A percentile compares a stretch with the other conserved stretches of the same genome.
Conservation (phyloP, 2,329 filamentous ascomycete genomes). For the Nemania sp. region DNA sequence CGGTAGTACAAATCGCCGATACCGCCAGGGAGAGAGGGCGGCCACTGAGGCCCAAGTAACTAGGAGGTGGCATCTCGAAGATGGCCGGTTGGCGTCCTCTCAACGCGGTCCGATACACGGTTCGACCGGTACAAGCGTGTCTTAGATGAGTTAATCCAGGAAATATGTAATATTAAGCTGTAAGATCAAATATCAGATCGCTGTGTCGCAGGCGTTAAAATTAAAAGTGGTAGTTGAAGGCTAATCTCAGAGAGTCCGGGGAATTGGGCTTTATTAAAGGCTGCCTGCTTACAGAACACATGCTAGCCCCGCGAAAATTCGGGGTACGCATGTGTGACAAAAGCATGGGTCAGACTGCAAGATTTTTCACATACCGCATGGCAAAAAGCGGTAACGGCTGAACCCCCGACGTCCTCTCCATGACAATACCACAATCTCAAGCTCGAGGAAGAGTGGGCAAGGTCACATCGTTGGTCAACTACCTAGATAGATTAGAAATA, state of each 20-base stretch:
- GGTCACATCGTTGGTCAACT: conserved; percentile 6
- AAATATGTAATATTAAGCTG: neutral
- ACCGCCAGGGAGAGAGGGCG: conserved; percentile 59
- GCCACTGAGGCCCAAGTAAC: conserved; percentile 63
- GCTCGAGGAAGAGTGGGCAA: conserved; percentile 5
- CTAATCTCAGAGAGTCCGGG: conserved; percentile 1
- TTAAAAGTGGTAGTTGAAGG: no score
- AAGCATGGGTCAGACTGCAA: neutral
- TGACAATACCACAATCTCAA: neutral
- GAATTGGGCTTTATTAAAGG: conserved; percentile 17
- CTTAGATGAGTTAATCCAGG: neutral
- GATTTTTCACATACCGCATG: conserved; percentile 9
- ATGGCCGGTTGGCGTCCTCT: conserved; percentile 9
- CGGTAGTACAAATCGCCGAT: conserved; percentile 66
- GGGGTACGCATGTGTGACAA: conserved; percentile 17
- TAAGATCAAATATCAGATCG: neutral
- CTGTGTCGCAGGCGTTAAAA: neutral
- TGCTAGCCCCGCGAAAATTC: conserved; percentile 2
- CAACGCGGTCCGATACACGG: conserved; percentile 10
- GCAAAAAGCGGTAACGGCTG: conserved; percentile 16
- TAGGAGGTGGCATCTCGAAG: conserved; percentile 55
- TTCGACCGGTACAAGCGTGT: neutral
- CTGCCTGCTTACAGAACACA: neutral
- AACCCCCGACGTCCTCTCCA: conserved; percentile 1
- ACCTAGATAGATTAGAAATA: conserved; percentile 1